Base-by-base conservation (phyloP, 2,329 filamentous ascomycete genomes). In the Apiospora kogelbergensis region DNA sequence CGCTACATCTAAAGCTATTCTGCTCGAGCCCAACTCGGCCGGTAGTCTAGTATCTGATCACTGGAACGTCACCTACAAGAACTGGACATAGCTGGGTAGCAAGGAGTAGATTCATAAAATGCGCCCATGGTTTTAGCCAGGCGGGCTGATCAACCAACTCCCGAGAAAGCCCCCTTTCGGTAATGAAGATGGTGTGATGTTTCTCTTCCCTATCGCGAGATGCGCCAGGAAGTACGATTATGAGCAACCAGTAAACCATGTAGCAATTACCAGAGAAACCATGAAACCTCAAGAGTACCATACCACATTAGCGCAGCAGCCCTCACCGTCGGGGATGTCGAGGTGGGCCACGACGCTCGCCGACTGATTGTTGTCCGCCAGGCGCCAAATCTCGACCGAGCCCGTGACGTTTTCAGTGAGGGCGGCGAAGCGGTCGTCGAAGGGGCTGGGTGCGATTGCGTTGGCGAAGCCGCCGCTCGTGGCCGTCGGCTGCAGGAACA, bases 391-490 rank as follows among this genome's bases (percentile, higher is more conserved):
- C 72, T 81, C 74, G 7, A 81, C 68, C 64, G 79, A 79, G 24
- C 78, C 77, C 2, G 72, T 74, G n/a, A 73, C 77, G 67, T 76
- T 78, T 53, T 81, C 79, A 5, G 79, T 79, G 44, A 81, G 70
- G 0, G 75, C 77, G 10, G 77, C 77, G 64, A 78, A 74, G 7
- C 74, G 70, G 42, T 81, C 79, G 46, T 74, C 74, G 63, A 79
- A 80, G 7, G 69, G 71, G 30, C 76, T 75, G 2, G 80, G 74
- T 1, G 76, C 69, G 6, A 81, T 75, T 0, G 77, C 76, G 66
- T 81, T 81, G 13, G 79, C 78, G 13, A 73, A 75, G 13, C 80
- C 78, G 26, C 79, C 80, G 67, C 78, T 80, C 5, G 73, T 75
- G 3, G 72, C 76, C 17, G 77, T 81, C 45, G 74, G 70, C 1